Evolutionary conservation across 2,329 filamentous ascomycete species (phyloP).

Genomic region (Cladosporium sp.): DNA sequence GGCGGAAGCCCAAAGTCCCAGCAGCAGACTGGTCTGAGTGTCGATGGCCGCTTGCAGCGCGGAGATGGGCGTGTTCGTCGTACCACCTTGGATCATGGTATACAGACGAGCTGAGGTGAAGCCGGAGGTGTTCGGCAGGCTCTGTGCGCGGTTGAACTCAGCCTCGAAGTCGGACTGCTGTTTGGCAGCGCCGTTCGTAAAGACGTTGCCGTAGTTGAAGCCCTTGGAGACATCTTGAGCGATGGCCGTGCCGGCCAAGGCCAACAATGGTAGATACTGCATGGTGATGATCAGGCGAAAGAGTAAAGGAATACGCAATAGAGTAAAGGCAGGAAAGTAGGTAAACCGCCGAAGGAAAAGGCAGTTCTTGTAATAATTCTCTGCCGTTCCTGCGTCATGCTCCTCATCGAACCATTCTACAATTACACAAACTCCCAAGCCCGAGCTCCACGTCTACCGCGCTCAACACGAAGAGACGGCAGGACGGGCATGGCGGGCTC

Average conservation of each 20-base stretch:
- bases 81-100: constrained; percentile 68
- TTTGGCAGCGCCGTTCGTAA: constrained; percentile 58
- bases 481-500: too few species aligned
- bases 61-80: constrained; percentile 60
- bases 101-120: constrained; percentile 72
- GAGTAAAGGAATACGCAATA: neutral
- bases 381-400: constrained; percentile 9
- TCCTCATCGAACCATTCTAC: neutral
- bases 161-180: constrained; percentile 62
- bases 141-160: constrained; percentile 63
- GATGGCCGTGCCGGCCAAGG: constrained; percentile 35
- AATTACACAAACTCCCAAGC: neutral
- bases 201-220: constrained; percentile 69
- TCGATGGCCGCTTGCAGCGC: constrained; percentile 77
- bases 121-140: constrained; percentile 59
- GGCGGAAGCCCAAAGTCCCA: constrained; percentile 71
- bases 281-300: neutral
- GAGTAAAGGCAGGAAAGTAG: neutral
- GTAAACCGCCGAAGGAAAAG: neutral
- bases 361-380: neutral
- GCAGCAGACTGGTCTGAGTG: constrained; percentile 71
- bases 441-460: neutral
- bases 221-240: constrained; percentile 44
- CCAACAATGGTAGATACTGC: constrained; percentile 16
- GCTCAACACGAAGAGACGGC: neutral